Conservation (phyloP, 1,139 yeast species). For the Spathaspora jeffriesii region DNA sequence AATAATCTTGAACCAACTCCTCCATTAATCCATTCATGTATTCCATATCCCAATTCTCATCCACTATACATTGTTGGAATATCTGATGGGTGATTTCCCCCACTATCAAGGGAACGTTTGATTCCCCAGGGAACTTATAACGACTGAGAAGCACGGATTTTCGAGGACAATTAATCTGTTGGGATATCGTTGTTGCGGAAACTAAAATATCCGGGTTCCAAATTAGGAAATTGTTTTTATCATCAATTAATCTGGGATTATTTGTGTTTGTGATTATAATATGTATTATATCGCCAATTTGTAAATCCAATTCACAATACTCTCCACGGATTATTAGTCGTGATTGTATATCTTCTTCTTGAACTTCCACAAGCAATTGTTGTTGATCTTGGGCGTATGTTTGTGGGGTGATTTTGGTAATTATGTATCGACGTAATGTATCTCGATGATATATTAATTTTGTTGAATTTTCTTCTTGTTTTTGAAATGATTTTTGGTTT, state of each 20-base stretch:
- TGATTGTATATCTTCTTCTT: constrained; percentile 25
- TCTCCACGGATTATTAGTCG: constrained; percentile 52
- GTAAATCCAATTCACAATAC: constrained; percentile 44
- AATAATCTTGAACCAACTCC: constrained; percentile 37
- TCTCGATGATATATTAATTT: constrained; percentile 45
- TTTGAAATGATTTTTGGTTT: constrained; percentile 12
- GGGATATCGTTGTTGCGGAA: constrained; percentile 82
- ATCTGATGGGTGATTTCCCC: constrained; percentile 83
- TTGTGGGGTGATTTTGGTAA: constrained; percentile 39
- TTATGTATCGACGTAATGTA: constrained; percentile 52
- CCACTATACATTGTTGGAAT: constrained; percentile 65
- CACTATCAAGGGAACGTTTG: constrained; percentile 60
- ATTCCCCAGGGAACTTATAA: constrained; percentile 55
- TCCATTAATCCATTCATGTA: constrained; percentile 49
- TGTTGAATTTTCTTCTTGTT: constrained; percentile 20
- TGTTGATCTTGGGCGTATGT: constrained; percentile 16
- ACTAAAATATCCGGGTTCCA: constrained; percentile 84
- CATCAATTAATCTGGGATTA: constrained; percentile 49
- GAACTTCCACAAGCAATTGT: constrained; percentile 54
- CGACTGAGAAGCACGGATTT: constrained; percentile 63
- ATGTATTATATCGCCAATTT: constrained; percentile 58
- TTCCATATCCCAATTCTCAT: constrained; percentile 39
- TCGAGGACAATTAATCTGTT: constrained; percentile 72
- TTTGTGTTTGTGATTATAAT: constrained; percentile 48
- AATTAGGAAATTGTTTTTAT: constrained; percentile 60